Evolutionary conservation across 192 early-diverging fungal genomes (phyloP), one percentile per base, ranked within the genome.

Genomic region (Dissophora ornata): DNA sequence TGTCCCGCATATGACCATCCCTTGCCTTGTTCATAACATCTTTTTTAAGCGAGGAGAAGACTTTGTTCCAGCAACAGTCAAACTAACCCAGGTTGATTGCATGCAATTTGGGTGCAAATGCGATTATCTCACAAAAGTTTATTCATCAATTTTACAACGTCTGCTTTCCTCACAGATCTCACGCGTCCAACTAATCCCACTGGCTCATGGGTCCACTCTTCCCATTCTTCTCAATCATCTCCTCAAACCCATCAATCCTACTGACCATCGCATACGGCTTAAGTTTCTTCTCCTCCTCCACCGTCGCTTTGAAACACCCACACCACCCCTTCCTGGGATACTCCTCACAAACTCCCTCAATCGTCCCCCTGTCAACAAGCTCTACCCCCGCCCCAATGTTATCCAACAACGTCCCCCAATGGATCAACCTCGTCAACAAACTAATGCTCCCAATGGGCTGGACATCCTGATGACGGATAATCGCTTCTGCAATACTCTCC

Each of bases 251-350:
- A 8, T 59, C 57, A 44, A 59, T 59, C 26, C 57, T 44, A 46
- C 57, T 59, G 18, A 59, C 57, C 57, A 59, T 59, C 15, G 57
- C 57, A 59, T 54, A 57, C 6, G 64, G 64, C 64, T 67, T 67
- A 6, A 56, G 38, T 24, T 55, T 44, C 36, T 46, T 41, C 52
- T 67, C 64, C 38, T 67, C 52, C 54, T 44, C 38, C 18, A 67
- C 54, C 8, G 54, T 48, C 5, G 21, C n/a, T 21, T 52, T 48
- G 32, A 67, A 56, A 25, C 54, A 57, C 28, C 54, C 52, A 44
- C 45, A 28, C 52, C 50, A 67, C 26, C 64, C 64, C 36, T 56
- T 56, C 26, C 64, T 36, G n/a, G 64, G 53, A 24, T 42, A 67
- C 36, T 53, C 45, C 32, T 41, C 29, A 26, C 34, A 40, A 25